Conservation (phyloP, 208 protist genomes). For the Wallacemonas sp. region DNA sequence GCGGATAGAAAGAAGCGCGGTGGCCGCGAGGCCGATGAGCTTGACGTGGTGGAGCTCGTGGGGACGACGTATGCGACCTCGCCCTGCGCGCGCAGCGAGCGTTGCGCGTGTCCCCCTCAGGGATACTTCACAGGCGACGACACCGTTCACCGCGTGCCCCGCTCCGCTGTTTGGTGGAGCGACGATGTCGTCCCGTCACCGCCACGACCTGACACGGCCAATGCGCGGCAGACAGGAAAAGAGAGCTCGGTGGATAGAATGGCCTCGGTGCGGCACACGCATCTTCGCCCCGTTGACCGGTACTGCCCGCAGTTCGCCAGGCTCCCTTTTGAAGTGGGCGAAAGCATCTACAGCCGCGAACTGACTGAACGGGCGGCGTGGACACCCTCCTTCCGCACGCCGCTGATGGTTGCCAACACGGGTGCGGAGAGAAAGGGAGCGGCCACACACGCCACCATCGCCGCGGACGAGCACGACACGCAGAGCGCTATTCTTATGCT, state of each 20-base stretch:
- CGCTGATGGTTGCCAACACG: neutral
- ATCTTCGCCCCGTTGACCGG: neutral
- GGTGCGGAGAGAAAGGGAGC: neutral
- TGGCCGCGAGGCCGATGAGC: neutral
- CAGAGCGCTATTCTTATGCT: neutral
- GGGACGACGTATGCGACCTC: neutral
- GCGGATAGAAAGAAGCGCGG: neutral
- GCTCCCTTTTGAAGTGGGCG: neutral
- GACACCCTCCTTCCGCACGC: neutral
- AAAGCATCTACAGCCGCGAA: neutral
- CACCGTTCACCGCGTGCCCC: too few relatives aligned
- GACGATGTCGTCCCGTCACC: too few relatives aligned
- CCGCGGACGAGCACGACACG: neutral
- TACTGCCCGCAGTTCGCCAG: neutral
- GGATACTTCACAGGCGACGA: too few relatives aligned
- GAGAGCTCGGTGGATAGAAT: too few relatives aligned
- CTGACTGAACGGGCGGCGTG: neutral
- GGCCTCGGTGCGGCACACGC: too few relatives aligned
- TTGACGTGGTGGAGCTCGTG: constrained; percentile 3
- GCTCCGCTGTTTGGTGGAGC: too few relatives aligned
- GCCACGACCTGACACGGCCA: too few relatives aligned
- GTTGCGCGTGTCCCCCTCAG: too few relatives aligned
- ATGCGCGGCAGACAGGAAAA: too few relatives aligned
- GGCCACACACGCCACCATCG: neutral
- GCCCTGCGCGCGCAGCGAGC: neutral